phyloP scores from a whole-genome alignment of 75 land plant genomes.

The Cunninghamia lanceolata region DNA sequence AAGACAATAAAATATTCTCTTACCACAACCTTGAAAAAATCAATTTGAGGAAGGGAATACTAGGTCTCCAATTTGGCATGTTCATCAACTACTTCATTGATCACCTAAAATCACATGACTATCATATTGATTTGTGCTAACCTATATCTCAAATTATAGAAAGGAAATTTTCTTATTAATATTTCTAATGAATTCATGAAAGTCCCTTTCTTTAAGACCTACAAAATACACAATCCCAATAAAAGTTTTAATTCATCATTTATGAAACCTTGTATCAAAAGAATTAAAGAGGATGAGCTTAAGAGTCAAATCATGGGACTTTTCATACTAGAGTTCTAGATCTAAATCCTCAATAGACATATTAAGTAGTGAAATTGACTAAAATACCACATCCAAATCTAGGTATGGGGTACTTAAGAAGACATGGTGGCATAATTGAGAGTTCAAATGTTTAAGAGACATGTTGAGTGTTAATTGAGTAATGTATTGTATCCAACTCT shows the following conservation, averaged over 20 bases:
- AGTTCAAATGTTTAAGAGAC: background rate
- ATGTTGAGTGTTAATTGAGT: background rate
- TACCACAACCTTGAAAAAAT: constrained; percentile 83
- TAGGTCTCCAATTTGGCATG: too few relatives aligned
- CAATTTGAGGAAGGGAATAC: constrained; percentile 75
- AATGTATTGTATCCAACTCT: background rate
- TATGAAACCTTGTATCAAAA: too few relatives aligned
- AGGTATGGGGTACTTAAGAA: too few relatives aligned
- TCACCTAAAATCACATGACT: constrained; percentile 58
- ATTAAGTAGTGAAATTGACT: too few relatives aligned
- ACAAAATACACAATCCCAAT: background rate
- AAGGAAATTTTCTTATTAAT: constrained; percentile 73
- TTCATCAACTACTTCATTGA: constrained; percentile 82
- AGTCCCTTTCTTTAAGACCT: constrained; percentile 34
- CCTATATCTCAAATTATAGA: constrained; percentile 76
- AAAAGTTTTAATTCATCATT: too few relatives aligned
- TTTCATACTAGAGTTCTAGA: too few relatives aligned
- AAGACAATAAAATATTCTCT: constrained; percentile 4
- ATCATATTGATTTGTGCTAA: constrained; percentile 72
- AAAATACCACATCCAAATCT: too few relatives aligned
- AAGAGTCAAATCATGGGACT: too few relatives aligned
- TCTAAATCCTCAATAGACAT: too few relatives aligned
- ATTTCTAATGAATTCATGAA: constrained; percentile 50
- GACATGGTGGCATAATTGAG: too few relatives aligned
- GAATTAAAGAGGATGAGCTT: too few relatives aligned